Evolutionary conservation across 768 basidiomycete genomes (phyloP), one percentile per base, ranked within the genome.

Genomic region (Suillus subaureus): DNA sequence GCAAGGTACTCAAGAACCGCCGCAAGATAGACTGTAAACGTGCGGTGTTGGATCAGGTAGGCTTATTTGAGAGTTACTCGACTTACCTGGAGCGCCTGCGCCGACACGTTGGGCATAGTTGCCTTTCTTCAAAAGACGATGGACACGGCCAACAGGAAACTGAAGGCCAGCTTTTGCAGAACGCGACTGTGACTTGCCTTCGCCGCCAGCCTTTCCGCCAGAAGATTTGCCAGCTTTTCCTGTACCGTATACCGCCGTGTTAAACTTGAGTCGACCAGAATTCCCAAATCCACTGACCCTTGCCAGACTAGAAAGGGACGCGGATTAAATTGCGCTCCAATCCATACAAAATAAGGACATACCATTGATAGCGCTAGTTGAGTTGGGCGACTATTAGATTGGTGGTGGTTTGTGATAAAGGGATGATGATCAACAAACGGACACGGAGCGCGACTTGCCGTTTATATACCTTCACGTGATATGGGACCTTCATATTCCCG

Each of bases 71-170:
- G 39, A 62, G 26, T 9, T 56, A 52, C 40, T 52, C 16, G 39
- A 77, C 79, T 35, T 68, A 90, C 89, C 89, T 73, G 94, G 92
- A 68, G 94, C 92, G 81, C 93, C 93, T 64, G 93, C 91, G 79
- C 94, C 93, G 68, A 95, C 89, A 77, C 94, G 91, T 71, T 92
- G 89, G 60, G 91, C 90, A 69, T 93, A 94, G 83, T 94, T 94
- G 62, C 93, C 93, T 78, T 86, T 87, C 84, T 93, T 93, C 78
- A 94, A 78, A 51, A 93, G 87, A 86, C 92, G 89, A 81, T 93
- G 93, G 67, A 94, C 88, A 90, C 93, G 93, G 84, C 93, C 93
- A 71, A 95, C 93, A 62, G 93, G 93, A 83, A 95, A 92, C 76
- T 91, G 89, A 63, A 91, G 86, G 71, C 89, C 89, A 15, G 89